These are phyloP conservation scores for Neoscytalidium dimidiatum DNA, from an alignment of 2,329 filamentous ascomycete genomes.

Conservation along the genomic window DNA sequence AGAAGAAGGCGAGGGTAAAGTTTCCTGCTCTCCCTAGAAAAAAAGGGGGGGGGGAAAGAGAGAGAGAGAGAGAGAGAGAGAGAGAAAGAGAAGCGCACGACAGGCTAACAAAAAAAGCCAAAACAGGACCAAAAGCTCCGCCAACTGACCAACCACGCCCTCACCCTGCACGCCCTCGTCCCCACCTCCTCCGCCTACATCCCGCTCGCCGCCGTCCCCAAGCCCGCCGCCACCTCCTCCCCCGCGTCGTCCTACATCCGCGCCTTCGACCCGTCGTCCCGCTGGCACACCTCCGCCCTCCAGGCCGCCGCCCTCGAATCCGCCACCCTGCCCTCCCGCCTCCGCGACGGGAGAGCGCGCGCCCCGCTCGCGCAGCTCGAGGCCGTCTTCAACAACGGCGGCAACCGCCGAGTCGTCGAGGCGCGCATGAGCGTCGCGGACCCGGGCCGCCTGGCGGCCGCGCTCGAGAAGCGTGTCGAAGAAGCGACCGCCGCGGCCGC, in stretches of 20 bases:
- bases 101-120: background rate
- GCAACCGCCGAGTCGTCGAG: constrained; percentile 77
- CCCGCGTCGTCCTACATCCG: constrained; percentile 66
- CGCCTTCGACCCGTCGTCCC: constrained; percentile 60
- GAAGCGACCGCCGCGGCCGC: no score
- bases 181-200: constrained; percentile 75
- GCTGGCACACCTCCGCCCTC: constrained; percentile 80
- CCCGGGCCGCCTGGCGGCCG: constrained; percentile 32
- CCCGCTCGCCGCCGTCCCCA: constrained; percentile 66
- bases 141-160: constrained; percentile 72
- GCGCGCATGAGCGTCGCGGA: constrained; percentile 66
- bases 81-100: no score
- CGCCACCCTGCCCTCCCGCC: constrained; percentile 72
- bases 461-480: constrained; percentile 28
- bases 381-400: constrained; percentile 69
- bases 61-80: no score
- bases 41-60: no score
- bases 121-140: constrained; percentile 62
- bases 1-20: constrained; percentile 1
- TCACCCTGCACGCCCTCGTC: constrained; percentile 68
- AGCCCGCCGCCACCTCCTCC: constrained; percentile 65
- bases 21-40: no score
- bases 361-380: constrained; percentile 64
- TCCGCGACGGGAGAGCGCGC: constrained; percentile 51
- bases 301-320: constrained; percentile 77